Evolutionary conservation across 2,329 filamentous ascomycete genomes (phyloP), one percentile per base, ranked within the genome.

Genomic region (Boeremia exigua): DNA sequence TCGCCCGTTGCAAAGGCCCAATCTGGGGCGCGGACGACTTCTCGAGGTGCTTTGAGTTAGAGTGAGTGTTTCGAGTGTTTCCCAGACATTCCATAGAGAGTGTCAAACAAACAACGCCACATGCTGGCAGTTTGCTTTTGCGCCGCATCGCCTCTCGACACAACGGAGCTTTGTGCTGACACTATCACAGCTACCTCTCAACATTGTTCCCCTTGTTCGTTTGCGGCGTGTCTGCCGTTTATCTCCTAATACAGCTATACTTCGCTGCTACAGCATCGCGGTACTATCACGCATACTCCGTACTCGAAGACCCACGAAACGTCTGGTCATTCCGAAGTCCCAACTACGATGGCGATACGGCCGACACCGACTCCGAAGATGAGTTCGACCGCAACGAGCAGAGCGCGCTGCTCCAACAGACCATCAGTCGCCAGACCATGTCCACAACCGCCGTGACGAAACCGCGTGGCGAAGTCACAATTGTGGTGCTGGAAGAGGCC

Each of bases 201-300:
- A 86, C 91, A 58, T 80, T 96, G 42, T 82, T 98, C 50, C 95
- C 95, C 50, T 80, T 95, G 58, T 78, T 88, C 58, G 81, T 89
- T 54, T 85, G 92, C 75, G 83, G 78, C 60, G 66, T 89, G 25
- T 98, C 95, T 6, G 74, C 93, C 62, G 72, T 90, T 48, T 81
- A 87, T 64, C 83, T 96, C 53, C 65, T 83, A 17, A 71, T 83
- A 65, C 86, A 88, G 69, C 79, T 83, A 65, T 74, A 86, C 61
- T 79, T 81, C 56, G 83, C 82, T 54, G 79, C 80, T 59, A 74
- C 82, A 60, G 78, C 79, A 63, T 79, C 81, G 74, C 84, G 82
- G 77, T 80, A 80, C 68, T 71, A 78, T 59, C 76, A 82, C 61
- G 80, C 80, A 45, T 92, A 93, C 78, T 81, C 83, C 54, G 75